A percentile compares a stretch with the other conserved stretches of the same genome.
These are phyloP conservation scores for Phoma herbarum DNA, from an alignment of 2,329 filamentous ascomycete genomes.

Conservation along the genomic window DNA sequence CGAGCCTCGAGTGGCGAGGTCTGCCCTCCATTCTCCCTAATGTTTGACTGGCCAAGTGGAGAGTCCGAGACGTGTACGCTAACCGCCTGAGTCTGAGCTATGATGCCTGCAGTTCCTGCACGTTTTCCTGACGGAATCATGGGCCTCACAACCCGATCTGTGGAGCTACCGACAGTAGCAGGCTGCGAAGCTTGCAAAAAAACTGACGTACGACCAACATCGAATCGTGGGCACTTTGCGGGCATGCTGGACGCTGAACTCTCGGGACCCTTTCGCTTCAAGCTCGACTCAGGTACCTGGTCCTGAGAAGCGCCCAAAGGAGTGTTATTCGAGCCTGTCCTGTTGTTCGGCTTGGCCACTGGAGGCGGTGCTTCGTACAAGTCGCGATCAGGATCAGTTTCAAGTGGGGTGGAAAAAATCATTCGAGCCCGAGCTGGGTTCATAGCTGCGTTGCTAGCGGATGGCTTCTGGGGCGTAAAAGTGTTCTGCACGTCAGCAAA, in stretches of 20 bases:
- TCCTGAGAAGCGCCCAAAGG: constrained; percentile 22
- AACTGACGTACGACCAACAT: constrained; percentile 19
- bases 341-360: constrained; percentile 11
- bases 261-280: constrained; percentile 4
- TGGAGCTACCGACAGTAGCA: background rate
- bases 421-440: constrained; percentile 28
- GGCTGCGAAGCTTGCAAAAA: constrained; percentile 15
- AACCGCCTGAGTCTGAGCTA: background rate
- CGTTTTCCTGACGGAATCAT: background rate
- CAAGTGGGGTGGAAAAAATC: constrained; percentile 20
- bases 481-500: constrained; percentile 14
- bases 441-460: background rate
- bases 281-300: background rate
- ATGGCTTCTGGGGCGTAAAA: background rate
- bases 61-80: background rate
- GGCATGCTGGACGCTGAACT: background rate
- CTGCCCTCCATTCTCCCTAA: background rate
- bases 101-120: background rate
- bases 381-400: constrained; percentile 26
- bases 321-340: constrained; percentile 29
- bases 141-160: background rate
- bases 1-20: background rate
- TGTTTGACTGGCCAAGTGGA: background rate
- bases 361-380: constrained; percentile 24
- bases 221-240: constrained; percentile 26